These are phyloP conservation scores for Orbilia javanica DNA, from an alignment of 2,329 filamentous ascomycete genomes.

Conservation along the genomic window DNA sequence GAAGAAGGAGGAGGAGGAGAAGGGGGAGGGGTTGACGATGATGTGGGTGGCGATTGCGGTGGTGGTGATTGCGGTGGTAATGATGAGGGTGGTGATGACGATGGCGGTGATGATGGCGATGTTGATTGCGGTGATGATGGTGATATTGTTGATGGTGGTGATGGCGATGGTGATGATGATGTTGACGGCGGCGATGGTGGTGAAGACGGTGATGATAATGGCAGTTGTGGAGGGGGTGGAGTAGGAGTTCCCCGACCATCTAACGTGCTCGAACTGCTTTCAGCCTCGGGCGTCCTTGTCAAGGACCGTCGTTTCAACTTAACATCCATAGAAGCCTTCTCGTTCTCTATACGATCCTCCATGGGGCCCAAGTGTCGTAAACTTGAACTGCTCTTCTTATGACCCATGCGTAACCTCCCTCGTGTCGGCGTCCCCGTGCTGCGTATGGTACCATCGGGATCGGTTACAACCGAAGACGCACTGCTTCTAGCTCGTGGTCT, in stretches of 20 bases:
- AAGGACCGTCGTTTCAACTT: conserved; percentile 50
- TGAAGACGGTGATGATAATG: no score
- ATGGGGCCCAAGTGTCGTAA: conserved; percentile 32
- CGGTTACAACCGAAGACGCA: neutral
- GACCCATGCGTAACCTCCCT: conserved; percentile 27
- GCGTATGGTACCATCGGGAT: conserved; percentile 33
- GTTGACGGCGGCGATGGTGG: neutral
- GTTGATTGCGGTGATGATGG: no score
- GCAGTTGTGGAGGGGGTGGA: neutral
- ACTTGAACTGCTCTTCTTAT: conserved; percentile 33
- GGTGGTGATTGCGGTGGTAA: neutral
- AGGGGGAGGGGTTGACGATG: neutral
- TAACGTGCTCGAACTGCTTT: conserved; percentile 31
- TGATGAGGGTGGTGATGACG: no score
- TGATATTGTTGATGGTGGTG: no score
- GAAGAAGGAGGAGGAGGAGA: neutral
- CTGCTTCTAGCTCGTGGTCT: conserved; percentile 47
- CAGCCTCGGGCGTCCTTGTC: conserved; percentile 30
- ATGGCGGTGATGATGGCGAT: no score
- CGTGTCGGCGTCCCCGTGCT: conserved; percentile 4
- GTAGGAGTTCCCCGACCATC: conserved; percentile 13
- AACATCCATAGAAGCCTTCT: conserved; percentile 55
- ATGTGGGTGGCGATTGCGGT: neutral
- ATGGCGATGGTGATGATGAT: no score
- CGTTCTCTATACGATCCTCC: conserved; percentile 47